Conservation (phyloP, 495 filamentous ascomycete species). For the Sordaria brevicollis region DNA sequence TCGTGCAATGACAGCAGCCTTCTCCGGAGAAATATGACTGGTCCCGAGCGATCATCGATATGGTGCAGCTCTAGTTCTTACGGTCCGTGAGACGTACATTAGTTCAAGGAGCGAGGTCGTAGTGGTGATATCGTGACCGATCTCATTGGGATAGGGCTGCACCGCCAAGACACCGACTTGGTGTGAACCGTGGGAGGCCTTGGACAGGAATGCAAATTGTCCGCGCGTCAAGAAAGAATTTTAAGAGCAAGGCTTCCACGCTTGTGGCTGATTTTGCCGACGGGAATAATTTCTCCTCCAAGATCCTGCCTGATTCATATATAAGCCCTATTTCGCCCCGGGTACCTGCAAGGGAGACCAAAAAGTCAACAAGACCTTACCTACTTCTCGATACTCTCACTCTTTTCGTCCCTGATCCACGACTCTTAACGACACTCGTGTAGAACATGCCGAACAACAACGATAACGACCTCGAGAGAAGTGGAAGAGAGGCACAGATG, state of each 20-base stretch:
- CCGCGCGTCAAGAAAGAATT: background rate
- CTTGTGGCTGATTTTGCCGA: background rate
- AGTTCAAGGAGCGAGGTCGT: background rate
- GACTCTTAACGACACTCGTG: too few relatives aligned
- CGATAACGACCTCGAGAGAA: background rate
- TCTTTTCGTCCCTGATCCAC: background rate
- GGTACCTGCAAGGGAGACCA: background rate
- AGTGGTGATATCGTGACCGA: background rate
- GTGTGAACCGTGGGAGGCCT: background rate
- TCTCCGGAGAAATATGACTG: background rate
- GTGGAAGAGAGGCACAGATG: background rate
- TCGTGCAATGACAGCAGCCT: background rate
- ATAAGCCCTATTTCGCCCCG: background rate
- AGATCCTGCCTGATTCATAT: background rate
- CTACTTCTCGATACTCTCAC: background rate
- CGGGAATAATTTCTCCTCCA: background rate
- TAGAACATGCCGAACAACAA: conserved; percentile 3
- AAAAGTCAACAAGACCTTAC: background rate
- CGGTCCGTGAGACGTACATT: background rate
- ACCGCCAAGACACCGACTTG: background rate
- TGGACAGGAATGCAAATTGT: background rate
- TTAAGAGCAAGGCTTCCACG: background rate
- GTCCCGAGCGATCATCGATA: background rate
- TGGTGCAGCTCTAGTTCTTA: background rate
- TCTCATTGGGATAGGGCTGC: background rate